phyloP scores from a whole-genome alignment of 2,329 filamentous ascomycete genomes.

The Cladosporium sp. region DNA sequence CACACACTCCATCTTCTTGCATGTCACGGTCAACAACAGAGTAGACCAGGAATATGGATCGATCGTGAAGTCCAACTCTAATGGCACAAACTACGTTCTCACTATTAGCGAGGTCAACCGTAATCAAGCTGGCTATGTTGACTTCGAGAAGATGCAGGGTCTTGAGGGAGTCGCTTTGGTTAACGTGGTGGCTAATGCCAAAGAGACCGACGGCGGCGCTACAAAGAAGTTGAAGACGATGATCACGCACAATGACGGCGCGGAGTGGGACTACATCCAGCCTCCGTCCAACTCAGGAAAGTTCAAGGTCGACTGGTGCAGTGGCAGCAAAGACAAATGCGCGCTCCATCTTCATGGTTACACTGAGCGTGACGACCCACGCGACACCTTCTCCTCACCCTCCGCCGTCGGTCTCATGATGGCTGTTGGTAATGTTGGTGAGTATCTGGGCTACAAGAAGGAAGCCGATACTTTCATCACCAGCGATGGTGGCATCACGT shows the following conservation, averaged over 20 bases:
- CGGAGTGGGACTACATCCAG: constrained; percentile 73
- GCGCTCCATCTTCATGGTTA: constrained; percentile 92
- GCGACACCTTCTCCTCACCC: constrained; percentile 81
- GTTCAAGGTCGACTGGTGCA: constrained; percentile 67
- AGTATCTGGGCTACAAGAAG: constrained; percentile 60
- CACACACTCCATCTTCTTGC: constrained; percentile 89
- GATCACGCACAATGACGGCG: constrained; percentile 96
- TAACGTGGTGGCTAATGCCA: constrained; percentile 75
- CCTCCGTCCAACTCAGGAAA: constrained; percentile 69
- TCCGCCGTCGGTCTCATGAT: constrained; percentile 90
- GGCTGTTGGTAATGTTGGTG: constrained; percentile 84
- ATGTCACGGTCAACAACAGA: constrained; percentile 72
- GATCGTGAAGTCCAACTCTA: constrained; percentile 97
- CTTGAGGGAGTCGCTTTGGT: constrained; percentile 86
- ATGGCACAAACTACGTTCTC: constrained; percentile 90
- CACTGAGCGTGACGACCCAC: constrained; percentile 78
- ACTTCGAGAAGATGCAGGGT: constrained; percentile 93
- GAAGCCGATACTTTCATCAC: constrained; percentile 89
- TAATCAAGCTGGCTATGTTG: constrained; percentile 71
- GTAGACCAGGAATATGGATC: constrained; percentile 69
- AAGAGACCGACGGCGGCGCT: constrained; percentile 58
- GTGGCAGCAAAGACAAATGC: constrained; percentile 61
- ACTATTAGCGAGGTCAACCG: constrained; percentile 79
- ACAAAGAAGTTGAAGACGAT: constrained; percentile 80
- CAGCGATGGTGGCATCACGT: constrained; percentile 81